Evolutionary conservation across 225 moss, liverwort and hornwort genomes (phyloP), one percentile per base, ranked within the genome.

Genomic region (Antitrichia curtipendula): DNA sequence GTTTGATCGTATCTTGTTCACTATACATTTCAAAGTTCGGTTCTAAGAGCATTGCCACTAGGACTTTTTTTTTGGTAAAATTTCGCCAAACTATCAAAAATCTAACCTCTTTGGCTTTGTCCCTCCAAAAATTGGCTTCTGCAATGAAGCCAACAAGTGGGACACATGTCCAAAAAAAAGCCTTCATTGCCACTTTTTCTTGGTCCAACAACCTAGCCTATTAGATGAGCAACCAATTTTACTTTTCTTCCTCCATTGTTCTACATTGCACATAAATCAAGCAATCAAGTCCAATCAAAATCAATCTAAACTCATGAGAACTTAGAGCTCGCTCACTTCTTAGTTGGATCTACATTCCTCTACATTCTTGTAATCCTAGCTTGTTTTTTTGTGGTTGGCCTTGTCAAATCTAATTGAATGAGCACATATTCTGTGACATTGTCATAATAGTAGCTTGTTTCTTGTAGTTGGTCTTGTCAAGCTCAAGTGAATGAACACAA

Each of bases 281-380:
- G 28, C 1, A 3, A 43, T 3, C 14, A 0, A 6, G 8, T 2
- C 0, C 0, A 1, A 0, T 28, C 2, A 72, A 72, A 27, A 72
- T 72, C 1, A 72, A 0, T 43, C 2, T 0, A 9, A 0, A 10
- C 2, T 72, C 10, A 72, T 5, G 45, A 45, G 6, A 1, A 17
- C 28, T 16, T 4, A 9, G 6, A 71, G 6, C 9, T 3, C 0
- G 3, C 11, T 45, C 2, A 72, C 16, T 17, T 38, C 12, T 68
- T 69, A 2, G 13, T 6, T 40, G 4, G n/a, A 18, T 3, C 22
- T 7, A 65, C 65, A 70, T 70, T 41, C 0, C 0, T 0, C 10
- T 0, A 28, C 45, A 45, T 45, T 45, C 16, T 71, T 0, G 1
- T 43, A 1, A 43, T 45, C 10, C 0, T 16, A 0, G 0, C 11